phyloP scores from a whole-genome alignment of 2,329 filamentous ascomycete species.

The Penicillium sp. region DNA sequence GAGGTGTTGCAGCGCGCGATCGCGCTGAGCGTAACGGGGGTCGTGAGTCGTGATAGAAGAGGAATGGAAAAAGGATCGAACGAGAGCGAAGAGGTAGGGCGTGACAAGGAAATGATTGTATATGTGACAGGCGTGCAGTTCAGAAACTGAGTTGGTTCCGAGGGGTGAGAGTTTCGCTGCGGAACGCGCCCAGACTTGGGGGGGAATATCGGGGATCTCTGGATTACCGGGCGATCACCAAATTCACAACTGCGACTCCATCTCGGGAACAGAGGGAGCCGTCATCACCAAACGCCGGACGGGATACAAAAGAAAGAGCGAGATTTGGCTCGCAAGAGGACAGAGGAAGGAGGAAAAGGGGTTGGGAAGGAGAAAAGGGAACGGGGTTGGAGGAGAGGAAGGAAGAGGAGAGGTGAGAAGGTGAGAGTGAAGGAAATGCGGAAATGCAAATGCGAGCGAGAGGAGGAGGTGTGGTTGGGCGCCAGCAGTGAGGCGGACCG shows the following conservation, averaged over 20 bases:
- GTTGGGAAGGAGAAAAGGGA: conserved; percentile 14
- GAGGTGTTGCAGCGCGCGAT: conserved; percentile 14
- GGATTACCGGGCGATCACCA: conserved; percentile 27
- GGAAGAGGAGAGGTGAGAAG: conserved; percentile 8
- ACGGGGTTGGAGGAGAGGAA: conserved; percentile 10
- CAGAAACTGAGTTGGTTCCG: conserved; percentile 9
- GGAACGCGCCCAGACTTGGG: conserved; percentile 28
- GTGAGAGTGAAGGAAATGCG: conserved; percentile 7
- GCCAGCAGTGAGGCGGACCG: conserved; percentile 19
- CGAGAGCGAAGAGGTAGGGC: conserved; percentile 17
- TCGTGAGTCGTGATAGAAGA: conserved; percentile 26
- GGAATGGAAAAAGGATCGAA: conserved; percentile 19
- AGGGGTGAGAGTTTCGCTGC: conserved; percentile 1
- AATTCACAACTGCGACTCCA: conserved; percentile 31
- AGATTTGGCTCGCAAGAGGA: conserved; percentile 14
- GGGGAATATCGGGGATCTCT: neutral
- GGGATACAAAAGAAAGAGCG: conserved; percentile 24
- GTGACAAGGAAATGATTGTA: conserved; percentile 20
- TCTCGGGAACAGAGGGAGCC: conserved; percentile 24
- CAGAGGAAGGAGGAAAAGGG: conserved; percentile 14
- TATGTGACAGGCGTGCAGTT: conserved; percentile 9
- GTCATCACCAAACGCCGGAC: conserved; percentile 23
- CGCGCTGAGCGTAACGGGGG: conserved; percentile 19
- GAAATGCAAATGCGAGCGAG: conserved; percentile 11
- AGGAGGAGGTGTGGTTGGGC: conserved; percentile 7